Base-by-base conservation (phyloP, 176 grass and related monocot genomes). In the Avena atlantica region DNA sequence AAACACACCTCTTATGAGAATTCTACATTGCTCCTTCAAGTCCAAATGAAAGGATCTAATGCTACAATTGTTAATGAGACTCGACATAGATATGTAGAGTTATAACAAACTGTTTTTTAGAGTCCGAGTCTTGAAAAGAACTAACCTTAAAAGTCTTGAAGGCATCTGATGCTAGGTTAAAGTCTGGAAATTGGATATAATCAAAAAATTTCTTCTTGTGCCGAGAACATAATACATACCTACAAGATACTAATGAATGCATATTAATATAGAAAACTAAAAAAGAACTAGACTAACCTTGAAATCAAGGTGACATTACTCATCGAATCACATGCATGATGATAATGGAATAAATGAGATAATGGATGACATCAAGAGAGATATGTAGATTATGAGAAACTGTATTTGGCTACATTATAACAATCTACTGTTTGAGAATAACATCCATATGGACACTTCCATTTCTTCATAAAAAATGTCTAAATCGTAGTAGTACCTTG, bases 121-220 rank as follows among this genome's bases (percentile, higher is more conserved):
- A 42, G 40, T 42, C 40, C 40, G 40, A 42, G 40, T 42, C 40
- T 42, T 42, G 6, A 42, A 42, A 48, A 17, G 2, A 57, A 65
- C 42, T 78, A 3, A 90, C 93, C 88, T 95, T 95, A 90, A 92
- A 95, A 17, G 93, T 95, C 55, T 87, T 89, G 75, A 85, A 95
- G 14, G 88, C 63, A 81, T 95, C 90, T 15, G 93, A 84, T 69
- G 90, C 70, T 37, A 88, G n/a, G 40, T 90, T 91, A 27, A 95
- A 95, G 73, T 92, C 87, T 45, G 90, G 93, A 67, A 86, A 87
- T 2, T 90, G 86, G 42, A 95, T 81, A 63, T 84, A 90, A 60
- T 88, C 45, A 82, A 95, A 95, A 59, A 95, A 95, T 31, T 84
- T 95, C 79, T 59, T 90, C 48, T 92, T 84, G 53, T 88, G 67